Percentiles rank a stretch among this genome's conserved stretches.
These are phyloP conservation scores for Austroboletus novae-zelandiae DNA, from an alignment of 1,284 basidiomycete species.

Conservation along the genomic window DNA sequence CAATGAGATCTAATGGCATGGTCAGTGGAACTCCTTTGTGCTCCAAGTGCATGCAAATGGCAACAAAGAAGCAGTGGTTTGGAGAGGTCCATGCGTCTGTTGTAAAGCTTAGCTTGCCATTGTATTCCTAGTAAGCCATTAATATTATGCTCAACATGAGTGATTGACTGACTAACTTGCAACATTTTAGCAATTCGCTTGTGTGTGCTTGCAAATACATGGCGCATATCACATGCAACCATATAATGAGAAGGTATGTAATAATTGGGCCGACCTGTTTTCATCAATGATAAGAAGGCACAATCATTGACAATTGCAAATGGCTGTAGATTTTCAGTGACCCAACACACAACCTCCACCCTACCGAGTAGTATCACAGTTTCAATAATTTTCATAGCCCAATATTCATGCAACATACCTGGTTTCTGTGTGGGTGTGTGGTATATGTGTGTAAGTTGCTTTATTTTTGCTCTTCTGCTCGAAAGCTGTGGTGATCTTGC, in stretches of 20 bases:
- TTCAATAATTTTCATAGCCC: neutral
- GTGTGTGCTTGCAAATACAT: neutral
- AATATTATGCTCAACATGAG: neutral
- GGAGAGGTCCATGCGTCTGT: conserved; percentile 15
- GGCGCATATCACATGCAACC: neutral
- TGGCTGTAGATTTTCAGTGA: neutral
- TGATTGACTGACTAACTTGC: neutral
- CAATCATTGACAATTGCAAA: conserved; percentile 11
- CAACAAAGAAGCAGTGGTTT: conserved; percentile 8
- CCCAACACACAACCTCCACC: conserved; percentile 7
- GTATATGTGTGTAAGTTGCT: neutral
- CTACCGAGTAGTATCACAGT: conserved; percentile 5
- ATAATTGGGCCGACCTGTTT: conserved; percentile 5
- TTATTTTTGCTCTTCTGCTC: neutral
- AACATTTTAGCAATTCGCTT: conserved; percentile 4
- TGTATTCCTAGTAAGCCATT: conserved; percentile 7
- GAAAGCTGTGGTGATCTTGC: neutral
- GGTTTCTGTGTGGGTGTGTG: conserved; percentile 12
- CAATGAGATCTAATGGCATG: neutral
- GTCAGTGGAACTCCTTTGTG: neutral
- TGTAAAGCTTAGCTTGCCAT: conserved; percentile 7
- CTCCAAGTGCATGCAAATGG: conserved; percentile 2
- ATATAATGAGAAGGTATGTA: conserved; percentile 6
- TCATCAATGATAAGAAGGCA: conserved; percentile 6
- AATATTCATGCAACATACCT: conserved; percentile 6